These are phyloP conservation scores for Phytophthora ramorum DNA, from an alignment of 352 stramenopile genomes.

Conservation along the genomic window DNA sequence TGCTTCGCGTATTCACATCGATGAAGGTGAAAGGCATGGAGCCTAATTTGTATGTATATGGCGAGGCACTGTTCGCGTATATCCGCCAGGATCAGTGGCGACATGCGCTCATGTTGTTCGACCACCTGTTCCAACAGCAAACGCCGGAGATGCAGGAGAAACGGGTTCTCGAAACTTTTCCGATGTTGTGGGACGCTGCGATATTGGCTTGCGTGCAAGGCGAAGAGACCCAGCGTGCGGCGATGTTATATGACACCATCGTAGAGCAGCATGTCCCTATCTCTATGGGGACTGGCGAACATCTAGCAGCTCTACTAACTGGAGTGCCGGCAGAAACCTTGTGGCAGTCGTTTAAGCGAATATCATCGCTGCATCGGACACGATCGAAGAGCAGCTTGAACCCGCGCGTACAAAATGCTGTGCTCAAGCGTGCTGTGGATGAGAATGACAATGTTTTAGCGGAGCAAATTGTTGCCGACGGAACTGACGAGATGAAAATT, in stretches of 20 bases:
- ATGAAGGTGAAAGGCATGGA: constrained; percentile 79
- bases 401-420: constrained; percentile 65
- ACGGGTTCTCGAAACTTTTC: constrained; percentile 51
- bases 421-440: constrained; percentile 65
- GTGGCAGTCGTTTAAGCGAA: constrained; percentile 60
- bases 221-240: constrained; percentile 52
- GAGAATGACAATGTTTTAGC: constrained; percentile 56
- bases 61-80: constrained; percentile 75
- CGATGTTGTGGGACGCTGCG: constrained; percentile 74
- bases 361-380: constrained; percentile 56
- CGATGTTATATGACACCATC: constrained; percentile 57
- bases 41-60: constrained; percentile 76
- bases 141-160: constrained; percentile 44
- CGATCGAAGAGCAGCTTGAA: constrained; percentile 28
- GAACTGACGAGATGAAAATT: constrained; percentile 44
- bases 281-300: constrained; percentile 55
- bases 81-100: constrained; percentile 68
- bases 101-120: constrained; percentile 77
- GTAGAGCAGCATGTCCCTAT: constrained; percentile 44
- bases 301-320: constrained; percentile 52
- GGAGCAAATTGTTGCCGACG: constrained; percentile 59
- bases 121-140: constrained; percentile 66
- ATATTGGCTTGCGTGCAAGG: constrained; percentile 58
- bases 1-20: constrained; percentile 69
- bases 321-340: constrained; percentile 52